Evolutionary conservation across 306 rosid species (phyloP), one percentile per base, ranked within the genome.

Genomic region (Lablab purpureus): DNA sequence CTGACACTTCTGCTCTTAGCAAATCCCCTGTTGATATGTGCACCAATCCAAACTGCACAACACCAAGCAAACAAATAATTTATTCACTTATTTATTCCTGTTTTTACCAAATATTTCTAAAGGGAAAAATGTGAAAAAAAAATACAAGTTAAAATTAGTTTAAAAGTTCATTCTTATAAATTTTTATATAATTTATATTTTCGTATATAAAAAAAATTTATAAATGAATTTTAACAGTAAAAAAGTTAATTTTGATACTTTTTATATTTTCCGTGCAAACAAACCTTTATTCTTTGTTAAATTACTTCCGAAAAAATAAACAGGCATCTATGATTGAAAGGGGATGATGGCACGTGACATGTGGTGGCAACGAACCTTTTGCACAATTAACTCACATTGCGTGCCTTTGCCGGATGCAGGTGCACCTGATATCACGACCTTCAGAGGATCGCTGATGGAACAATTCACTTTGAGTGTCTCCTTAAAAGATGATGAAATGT

Each of bases 331-430:
- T 14, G 14, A 60, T 62, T 28, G 43, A 62, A 62, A 62, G 12
- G 15, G 27, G 0, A 27, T 71, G 0, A 27, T 71, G 30, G 23
- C 72, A 54, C 14, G 56, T 30, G 21, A 4, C 50, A 27, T 18
- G 66, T 30, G 41, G 7, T 32, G 13, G 69, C 8, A 63, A 40
- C 18, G 37, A 56, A 92, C 98, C 99, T 92, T 91, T 54, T 78
- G 84, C 51, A 90, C 96, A 79, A 95, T 92, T 82, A 92, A 84
- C 78, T 95, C 96, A 51, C 96, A 95, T 84, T 92, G 99, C 25
- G 99, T 95, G 75, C 99, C 99, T 80, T 95, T 95, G 37, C 99
- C 99, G 0, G 98, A 95, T 1, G 98, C 97, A 32, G 99, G 99
- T 9, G 99, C 94, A 76, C 99, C 99, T 5, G 98, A 92, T 79